A percentile compares a stretch with the other conserved stretches of the same genome.
These are phyloP conservation scores for Camellia japonica DNA, from an alignment of 148 eudicot species.

Conservation along the genomic window DNA sequence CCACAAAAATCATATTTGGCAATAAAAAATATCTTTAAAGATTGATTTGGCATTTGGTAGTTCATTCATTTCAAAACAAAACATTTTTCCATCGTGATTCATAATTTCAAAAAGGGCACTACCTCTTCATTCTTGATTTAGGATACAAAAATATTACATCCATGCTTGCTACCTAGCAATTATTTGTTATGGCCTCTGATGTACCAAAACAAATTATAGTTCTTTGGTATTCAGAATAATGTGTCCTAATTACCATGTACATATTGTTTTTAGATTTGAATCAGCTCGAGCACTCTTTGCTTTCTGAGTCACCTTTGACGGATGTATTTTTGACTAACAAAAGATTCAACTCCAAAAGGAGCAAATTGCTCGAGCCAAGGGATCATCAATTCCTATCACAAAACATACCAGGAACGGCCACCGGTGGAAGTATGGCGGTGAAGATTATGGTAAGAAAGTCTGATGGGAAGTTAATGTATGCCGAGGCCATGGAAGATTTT, in stretches of 20 bases:
- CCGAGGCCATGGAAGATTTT: slow-evolving; percentile 14
- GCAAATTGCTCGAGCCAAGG: neutral
- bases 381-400: neutral
- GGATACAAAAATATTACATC: too few species aligned
- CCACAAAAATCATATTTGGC: too few species aligned
- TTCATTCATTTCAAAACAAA: too few species aligned
- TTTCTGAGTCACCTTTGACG: neutral
- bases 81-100: too few species aligned
- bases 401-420: neutral
- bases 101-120: too few species aligned
- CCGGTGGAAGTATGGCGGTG: neutral
- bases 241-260: neutral
- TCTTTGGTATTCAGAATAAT: neutral
- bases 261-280: neutral
- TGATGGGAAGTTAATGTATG: neutral
- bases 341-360: neutral
- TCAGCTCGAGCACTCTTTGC: neutral
- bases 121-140: too few species aligned
- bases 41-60: too few species aligned
- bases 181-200: too few species aligned
- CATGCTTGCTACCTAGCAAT: too few species aligned
- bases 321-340: neutral
- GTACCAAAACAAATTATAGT: too few species aligned
- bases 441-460: neutral
- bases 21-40: too few species aligned